Base-by-base conservation (phyloP, 805 yeast species). In the Candida sanyiensis region DNA sequence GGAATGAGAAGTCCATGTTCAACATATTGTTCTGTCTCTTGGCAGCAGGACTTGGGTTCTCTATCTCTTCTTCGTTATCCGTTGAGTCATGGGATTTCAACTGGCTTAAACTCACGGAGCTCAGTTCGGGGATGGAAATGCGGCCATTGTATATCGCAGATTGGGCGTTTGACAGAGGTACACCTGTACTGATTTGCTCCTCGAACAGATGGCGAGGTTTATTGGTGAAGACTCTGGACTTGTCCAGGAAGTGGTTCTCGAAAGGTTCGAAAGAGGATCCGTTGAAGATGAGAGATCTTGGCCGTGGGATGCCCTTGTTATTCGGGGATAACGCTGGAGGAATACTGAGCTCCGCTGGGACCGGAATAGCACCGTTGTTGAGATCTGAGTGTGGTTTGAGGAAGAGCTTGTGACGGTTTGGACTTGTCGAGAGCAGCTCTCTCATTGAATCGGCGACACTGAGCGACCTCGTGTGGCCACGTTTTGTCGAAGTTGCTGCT, bases 311-410 rank as follows among this genome's bases (percentile, higher is more conserved):
- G 4, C 44, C 16, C 42, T 53, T 59, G 44, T 64, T 63, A 27
- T 43, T 39, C 5, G 65, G 64, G 0, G 69, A 64, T 15, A 66
- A 39, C 21, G 44, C 50, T 5, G 70, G 70, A 8, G 71, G 71
- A 7, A 65, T 42, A 3, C 49, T 42, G 6, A 60, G 52, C 38
- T 64, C 64, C 11, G 62, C 50, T 7, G 71, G 71, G 2, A 66
- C 54, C 1, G 71, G 63, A 1, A 64, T 50, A 11, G 48, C 43
- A 26, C 53, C 53, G 13, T 43, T 43, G 43, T 63, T 66, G 28
- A 65, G 41, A 7, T 66, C 61, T 0, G 69, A 61, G 27, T 59
- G 57, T 3, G 67, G 56, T 7, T 63, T 51, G 15, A 66, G 39
- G 36, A 59, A 63, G 11, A 66, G 47, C 31, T 52, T 52, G 6